Base-by-base conservation (phyloP, 2,329 filamentous ascomycete genomes). In the Fonsecaea pedrosoi region DNA sequence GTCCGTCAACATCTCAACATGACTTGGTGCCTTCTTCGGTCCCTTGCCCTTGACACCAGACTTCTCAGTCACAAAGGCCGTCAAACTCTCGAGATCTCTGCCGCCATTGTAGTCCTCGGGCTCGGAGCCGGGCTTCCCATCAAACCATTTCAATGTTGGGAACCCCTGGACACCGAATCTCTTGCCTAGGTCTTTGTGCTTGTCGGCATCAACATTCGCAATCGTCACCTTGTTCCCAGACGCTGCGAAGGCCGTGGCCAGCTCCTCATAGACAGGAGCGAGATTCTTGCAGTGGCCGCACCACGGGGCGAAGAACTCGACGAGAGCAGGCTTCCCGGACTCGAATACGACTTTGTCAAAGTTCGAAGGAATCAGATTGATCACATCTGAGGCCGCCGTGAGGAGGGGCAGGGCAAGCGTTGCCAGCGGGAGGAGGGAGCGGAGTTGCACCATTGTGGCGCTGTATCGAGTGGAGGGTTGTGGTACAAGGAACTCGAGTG, bases 271-370 rank as follows among this genome's bases (percentile, higher is more conserved):
- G 67, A 96, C 84, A 58, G 95, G 96, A 15, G 95, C 95, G 38
- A 99, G 90, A 76, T 84, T 96, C 87, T 98, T 98, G 92, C 95
- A 99, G 86, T 99, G 95, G 37, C 95, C 96, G 77, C 95, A 99
- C 95, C 95, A 99, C 30, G 94, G 94, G 38, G 95, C 95, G 77
- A 96, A 98, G 87, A 99, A 99, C 80, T 98, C 94, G 74, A 98
- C 93, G 32, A 99, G 89, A 0, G 95, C 94, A 53, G 95, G 94
- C 84, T 96, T 98, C 80, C 93, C 93, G 54, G 92, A 94, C 78
- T 96, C 88, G 68, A 97, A 85, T 71, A 97, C 92, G 63, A 97
- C 85, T 56, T 90, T 83, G 83, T 98, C 94, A 79, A 99, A 99
- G 84, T 97, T 99, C 75, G 84, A 83, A 64, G 94, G 93, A 67